Evolutionary conservation across 176 grass and related monocot genomes (phyloP).

Genomic region (Carex cristatella): DNA sequence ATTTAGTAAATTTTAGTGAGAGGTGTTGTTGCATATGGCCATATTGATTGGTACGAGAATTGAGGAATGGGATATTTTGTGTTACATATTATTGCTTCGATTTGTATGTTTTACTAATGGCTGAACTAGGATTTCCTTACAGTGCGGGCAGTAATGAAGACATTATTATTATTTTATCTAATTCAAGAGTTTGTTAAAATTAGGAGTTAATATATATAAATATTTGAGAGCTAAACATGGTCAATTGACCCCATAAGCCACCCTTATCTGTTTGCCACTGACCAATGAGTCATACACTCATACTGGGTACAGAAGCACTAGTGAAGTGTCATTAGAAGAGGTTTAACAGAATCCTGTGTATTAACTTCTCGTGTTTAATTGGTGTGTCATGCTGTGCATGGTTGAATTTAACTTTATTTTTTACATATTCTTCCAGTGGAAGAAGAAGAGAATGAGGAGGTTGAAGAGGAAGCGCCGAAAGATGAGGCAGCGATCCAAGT

Average conservation of each 20-base stretch:
- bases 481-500: constrained; percentile 99
- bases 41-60: not conserved
- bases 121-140: not conserved
- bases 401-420: not conserved
- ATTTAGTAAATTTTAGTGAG: not conserved
- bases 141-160: not conserved
- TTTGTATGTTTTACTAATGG: not conserved
- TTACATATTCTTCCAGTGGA: constrained; percentile 50
- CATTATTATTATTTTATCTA: not conserved
- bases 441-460: constrained; percentile 99
- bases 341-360: not conserved
- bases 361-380: not conserved
- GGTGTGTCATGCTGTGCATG: not conserved
- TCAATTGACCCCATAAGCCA: not conserved
- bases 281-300: too few relatives aligned
- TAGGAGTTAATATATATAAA: not conserved
- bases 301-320: not conserved
- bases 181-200: not conserved
- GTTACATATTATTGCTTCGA: not conserved
- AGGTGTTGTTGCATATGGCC: not conserved
- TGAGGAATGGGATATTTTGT: not conserved
- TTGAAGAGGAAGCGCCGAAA: constrained; percentile 98
- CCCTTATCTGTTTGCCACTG: not conserved
- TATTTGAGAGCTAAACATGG: not conserved
- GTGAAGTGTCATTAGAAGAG: too few relatives aligned